phyloP scores from a whole-genome alignment of 2,329 filamentous ascomycete species.

The Pestalotiopsis fici region DNA sequence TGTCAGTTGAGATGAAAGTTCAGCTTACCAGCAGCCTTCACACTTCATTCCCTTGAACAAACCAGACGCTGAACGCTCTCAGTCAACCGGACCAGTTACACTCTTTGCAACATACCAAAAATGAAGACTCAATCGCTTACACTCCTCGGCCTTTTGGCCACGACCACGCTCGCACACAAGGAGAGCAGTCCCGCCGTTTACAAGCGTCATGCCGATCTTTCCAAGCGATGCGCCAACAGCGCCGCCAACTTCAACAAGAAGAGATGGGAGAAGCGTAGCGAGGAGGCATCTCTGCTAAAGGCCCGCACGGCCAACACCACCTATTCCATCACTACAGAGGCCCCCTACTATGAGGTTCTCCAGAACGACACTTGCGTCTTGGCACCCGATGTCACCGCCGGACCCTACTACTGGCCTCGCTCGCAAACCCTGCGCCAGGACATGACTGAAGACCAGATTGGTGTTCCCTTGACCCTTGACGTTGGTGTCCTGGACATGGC shows the following conservation, averaged over 20 bases:
- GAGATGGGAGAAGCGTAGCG: constrained; percentile 16
- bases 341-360: constrained; percentile 33
- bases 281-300: constrained; percentile 7
- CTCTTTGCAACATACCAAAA: neutral
- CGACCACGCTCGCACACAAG: neutral
- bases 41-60: too few relatives aligned
- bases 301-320: constrained; percentile 15
- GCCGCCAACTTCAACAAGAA: constrained; percentile 21
- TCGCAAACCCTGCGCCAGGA: constrained; percentile 39
- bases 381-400: constrained; percentile 41
- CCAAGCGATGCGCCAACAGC: constrained; percentile 20
- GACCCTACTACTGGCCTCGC: constrained; percentile 45
- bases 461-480: constrained; percentile 43
- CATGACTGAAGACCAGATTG: constrained; percentile 37
- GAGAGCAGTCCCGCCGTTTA: neutral
- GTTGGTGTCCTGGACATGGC: constrained; percentile 46
- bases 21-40: too few relatives aligned
- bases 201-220: constrained; percentile 17
- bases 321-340: constrained; percentile 17
- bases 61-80: too few relatives aligned
- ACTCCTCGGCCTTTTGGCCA: neutral
- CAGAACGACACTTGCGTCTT: constrained; percentile 43
- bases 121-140: neutral
- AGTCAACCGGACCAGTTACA: too few relatives aligned
- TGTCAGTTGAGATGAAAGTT: too few relatives aligned